phyloP scores from a whole-genome alignment of 2,329 filamentous ascomycete species.

The Ceratocystis cubensis region DNA sequence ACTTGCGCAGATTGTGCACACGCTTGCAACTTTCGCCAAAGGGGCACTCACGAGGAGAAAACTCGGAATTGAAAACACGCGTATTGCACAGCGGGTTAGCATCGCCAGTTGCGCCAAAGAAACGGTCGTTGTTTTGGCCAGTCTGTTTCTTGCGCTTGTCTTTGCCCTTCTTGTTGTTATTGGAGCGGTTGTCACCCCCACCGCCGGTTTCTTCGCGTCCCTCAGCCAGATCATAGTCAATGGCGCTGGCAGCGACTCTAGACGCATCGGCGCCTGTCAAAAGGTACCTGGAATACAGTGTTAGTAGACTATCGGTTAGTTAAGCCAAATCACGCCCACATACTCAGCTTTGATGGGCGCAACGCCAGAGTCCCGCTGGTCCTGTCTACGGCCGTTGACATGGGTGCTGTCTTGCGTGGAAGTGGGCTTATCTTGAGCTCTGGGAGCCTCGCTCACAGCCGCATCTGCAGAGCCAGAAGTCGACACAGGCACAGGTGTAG shows the following conservation, averaged over 20 bases:
- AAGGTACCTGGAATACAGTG: conserved; percentile 27
- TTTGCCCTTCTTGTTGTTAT: conserved; percentile 33
- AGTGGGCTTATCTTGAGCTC: conserved; percentile 22
- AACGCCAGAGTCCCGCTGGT: conserved; percentile 20
- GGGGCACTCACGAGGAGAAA: conserved; percentile 63
- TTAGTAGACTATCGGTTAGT: conserved; percentile 9
- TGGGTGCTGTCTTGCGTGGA: conserved; percentile 36
- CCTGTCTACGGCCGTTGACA: conserved; percentile 34
- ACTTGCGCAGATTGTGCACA: conserved; percentile 73
- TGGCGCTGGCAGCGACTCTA: conserved; percentile 31
- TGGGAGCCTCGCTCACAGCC: conserved; percentile 15
- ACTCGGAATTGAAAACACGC: conserved; percentile 59
- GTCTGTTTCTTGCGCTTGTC: conserved; percentile 36
- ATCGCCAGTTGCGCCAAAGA: conserved; percentile 70
- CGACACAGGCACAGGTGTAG: conserved; percentile 22
- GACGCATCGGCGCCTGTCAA: conserved; percentile 42
- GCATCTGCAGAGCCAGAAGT: conserved; percentile 16
- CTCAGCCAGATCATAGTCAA: conserved; percentile 26
- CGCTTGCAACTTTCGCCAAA: conserved; percentile 72
- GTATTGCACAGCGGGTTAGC: conserved; percentile 65
- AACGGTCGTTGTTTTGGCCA: conserved; percentile 67
- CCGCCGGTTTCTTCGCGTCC: conserved; percentile 35
- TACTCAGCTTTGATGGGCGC: conserved; percentile 32
- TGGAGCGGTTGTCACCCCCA: conserved; percentile 29
- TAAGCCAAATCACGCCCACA: conserved; percentile 19